Percentiles rank a stretch among this genome's conserved stretches.
Conservation (phyloP, 2,329 filamentous ascomycete genomes). For the Chrysoporthe deuterocubensis region DNA sequence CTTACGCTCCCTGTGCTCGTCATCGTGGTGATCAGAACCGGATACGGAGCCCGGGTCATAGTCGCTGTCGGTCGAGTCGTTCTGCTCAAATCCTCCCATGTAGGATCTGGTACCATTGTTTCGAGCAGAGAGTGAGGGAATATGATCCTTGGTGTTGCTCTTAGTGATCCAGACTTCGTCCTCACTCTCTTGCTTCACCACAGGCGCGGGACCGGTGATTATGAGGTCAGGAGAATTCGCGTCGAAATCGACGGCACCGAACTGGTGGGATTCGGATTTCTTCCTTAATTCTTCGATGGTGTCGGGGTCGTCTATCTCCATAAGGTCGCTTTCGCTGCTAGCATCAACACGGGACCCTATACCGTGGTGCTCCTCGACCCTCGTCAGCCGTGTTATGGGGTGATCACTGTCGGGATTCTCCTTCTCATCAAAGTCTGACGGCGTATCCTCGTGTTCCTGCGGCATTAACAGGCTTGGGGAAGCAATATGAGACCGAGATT, state of each 20-base stretch:
- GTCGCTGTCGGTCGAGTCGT: background rate
- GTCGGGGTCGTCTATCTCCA: background rate
- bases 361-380: background rate
- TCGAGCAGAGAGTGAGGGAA: background rate
- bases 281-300: background rate
- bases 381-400: background rate
- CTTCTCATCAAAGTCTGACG: background rate
- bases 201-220: background rate
- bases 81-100: background rate
- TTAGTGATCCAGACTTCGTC: background rate
- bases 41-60: background rate
- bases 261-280: background rate
- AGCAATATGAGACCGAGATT: background rate
- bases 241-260: background rate
- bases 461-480: background rate
- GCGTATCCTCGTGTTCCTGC: background rate
- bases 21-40: background rate
- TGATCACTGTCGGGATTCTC: background rate
- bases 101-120: background rate
- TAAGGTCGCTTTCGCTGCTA: background rate
- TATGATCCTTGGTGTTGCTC: background rate
- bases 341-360: background rate
- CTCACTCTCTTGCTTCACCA: background rate
- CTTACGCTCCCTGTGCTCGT: background rate
- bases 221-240: background rate